phyloP scores from a whole-genome alignment of 2,329 filamentous ascomycete species.

The Apiospora pterosperma region DNA sequence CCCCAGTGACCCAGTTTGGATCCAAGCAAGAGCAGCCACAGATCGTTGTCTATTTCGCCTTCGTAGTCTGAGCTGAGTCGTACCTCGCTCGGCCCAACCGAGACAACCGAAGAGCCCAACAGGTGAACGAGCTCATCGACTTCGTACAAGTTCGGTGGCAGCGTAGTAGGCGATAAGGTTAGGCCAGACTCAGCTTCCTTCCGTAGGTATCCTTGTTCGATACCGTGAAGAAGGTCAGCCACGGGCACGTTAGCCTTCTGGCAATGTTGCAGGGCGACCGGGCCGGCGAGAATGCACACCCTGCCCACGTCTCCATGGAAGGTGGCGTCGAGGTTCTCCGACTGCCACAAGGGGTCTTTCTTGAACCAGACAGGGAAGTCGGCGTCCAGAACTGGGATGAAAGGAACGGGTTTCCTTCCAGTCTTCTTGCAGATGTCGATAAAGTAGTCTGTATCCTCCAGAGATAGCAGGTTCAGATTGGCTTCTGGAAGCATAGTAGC shows the following conservation, averaged over 20 bases:
- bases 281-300: constrained; percentile 32
- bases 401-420: constrained; percentile 31
- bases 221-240: constrained; percentile 23
- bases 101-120: no score
- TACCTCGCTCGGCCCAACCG: no score
- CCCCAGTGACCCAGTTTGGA: no score
- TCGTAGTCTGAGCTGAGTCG: no score
- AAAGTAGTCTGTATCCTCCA: constrained; percentile 24
- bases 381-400: constrained; percentile 30
- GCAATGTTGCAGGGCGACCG: constrained; percentile 25
- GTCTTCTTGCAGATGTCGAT: constrained; percentile 23
- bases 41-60: no score
- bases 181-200: constrained; percentile 7
- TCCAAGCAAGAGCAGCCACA: not conserved
- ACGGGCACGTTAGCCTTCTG: constrained; percentile 19
- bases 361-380: constrained; percentile 35
- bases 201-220: constrained; percentile 15
- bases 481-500: constrained; percentile 14
- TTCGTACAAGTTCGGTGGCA: no score
- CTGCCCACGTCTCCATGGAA: constrained; percentile 28
- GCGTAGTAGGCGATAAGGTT: no score
- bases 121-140: no score
- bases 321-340: constrained; percentile 32
- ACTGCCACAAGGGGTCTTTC: constrained; percentile 37
- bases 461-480: constrained; percentile 14